Conservation (phyloP, 176 grass and related monocot species). For the Echinochloa phyllopogon region DNA sequence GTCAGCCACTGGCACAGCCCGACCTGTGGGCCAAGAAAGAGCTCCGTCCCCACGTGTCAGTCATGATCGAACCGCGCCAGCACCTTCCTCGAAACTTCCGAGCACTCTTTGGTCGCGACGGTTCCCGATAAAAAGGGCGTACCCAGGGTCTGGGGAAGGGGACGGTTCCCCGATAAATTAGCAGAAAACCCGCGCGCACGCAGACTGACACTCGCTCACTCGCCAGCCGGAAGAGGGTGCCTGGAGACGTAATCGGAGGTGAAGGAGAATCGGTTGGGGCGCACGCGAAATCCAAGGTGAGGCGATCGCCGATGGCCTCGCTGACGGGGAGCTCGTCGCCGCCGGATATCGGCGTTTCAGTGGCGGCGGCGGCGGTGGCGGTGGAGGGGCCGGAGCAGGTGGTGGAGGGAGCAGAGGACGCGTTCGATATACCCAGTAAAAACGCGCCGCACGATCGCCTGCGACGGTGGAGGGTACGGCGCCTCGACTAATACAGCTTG, state of each 20-base stretch:
- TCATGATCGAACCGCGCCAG: not conserved
- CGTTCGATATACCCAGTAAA: constrained; percentile 77
- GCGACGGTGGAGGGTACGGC: constrained; percentile 70
- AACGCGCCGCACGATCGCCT: constrained; percentile 62
- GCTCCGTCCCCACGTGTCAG: not conserved
- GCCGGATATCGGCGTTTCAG: constrained; percentile 43
- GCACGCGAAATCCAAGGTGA: constrained; percentile 26
- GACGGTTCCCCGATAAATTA: constrained; percentile 33
- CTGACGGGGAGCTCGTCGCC: constrained; percentile 32
- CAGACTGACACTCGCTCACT: not conserved
- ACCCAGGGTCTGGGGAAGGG: no score
- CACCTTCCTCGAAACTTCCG: constrained; percentile 4
- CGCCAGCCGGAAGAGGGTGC: not conserved
- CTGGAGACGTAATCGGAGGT: not conserved
- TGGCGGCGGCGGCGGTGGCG: not conserved
- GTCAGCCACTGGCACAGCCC: not conserved
- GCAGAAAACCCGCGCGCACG: constrained; percentile 15
- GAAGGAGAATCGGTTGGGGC: not conserved
- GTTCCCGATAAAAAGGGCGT: constrained; percentile 47
- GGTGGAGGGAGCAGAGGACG: constrained; percentile 40
- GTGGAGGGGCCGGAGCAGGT: not conserved
- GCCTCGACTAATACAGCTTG: not conserved
- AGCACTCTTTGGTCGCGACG: not conserved
- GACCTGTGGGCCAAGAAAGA: not conserved
- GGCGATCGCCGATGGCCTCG: constrained; percentile 13